Percentiles rank a stretch among this genome's conserved stretches.
phyloP scores from a whole-genome alignment of 306 rosid genomes.

The Vachellia pachyceras region DNA sequence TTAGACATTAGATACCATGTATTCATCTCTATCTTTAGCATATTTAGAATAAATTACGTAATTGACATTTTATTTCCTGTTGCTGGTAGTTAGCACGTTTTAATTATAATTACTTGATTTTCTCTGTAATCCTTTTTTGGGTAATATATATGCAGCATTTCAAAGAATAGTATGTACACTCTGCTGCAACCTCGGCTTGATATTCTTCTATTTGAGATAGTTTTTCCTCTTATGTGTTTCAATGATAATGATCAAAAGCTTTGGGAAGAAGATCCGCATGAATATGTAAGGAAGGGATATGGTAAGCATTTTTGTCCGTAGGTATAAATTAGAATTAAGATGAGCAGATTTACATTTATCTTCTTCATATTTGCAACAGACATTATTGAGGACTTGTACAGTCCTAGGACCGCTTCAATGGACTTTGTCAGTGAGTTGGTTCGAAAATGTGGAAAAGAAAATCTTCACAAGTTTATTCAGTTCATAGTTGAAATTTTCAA shows the following conservation, averaged over 20 bases:
- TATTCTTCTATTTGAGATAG: slow-evolving; percentile 10
- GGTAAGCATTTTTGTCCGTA: background rate
- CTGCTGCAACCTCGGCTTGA: slow-evolving; percentile 4
- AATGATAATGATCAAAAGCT: slow-evolving; percentile 11
- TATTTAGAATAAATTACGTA: background rate
- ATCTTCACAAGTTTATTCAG: slow-evolving; percentile 13
- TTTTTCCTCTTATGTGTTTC: slow-evolving; percentile 7
- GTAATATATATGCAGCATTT: background rate
- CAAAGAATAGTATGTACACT: slow-evolving; percentile 5
- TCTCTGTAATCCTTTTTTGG: background rate
- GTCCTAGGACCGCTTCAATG: slow-evolving; percentile 17
- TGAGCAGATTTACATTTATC: background rate
- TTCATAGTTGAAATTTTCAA: slow-evolving; percentile 4
- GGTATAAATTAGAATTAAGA: background rate
- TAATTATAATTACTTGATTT: background rate
- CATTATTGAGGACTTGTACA: slow-evolving; percentile 15
- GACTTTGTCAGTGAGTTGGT: background rate
- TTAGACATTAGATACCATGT: background rate
- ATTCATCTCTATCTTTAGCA: background rate
- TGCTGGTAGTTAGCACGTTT: background rate
- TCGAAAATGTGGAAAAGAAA: slow-evolving; percentile 13
- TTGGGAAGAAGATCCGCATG: slow-evolving; percentile 3
- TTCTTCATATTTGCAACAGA: background rate
- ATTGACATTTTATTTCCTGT: background rate
- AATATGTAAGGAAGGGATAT: slow-evolving; percentile 12